Conservation (phyloP, 1,284 basidiomycete genomes). For the Vanrija pseudolonga region DNA sequence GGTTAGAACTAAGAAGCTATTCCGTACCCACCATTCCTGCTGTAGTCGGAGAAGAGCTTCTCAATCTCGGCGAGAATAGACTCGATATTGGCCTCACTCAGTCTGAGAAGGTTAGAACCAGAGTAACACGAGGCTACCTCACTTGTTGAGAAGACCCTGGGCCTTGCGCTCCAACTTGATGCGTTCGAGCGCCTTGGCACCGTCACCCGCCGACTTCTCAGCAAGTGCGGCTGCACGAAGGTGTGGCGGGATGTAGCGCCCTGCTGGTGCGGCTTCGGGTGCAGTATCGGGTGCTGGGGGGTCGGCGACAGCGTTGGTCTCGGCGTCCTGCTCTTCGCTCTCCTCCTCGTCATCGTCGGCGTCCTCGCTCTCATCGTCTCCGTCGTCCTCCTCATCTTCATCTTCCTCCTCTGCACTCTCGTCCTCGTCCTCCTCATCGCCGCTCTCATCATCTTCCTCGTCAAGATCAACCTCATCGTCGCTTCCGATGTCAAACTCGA, state of each 20-base stretch:
- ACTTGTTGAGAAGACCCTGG: conserved; percentile 87
- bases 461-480: conserved; percentile 5
- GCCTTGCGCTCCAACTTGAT: conserved; percentile 70
- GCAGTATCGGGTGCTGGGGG: neutral
- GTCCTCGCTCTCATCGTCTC: conserved; percentile 10
- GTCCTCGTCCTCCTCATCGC: conserved; percentile 12
- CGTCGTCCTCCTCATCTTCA: conserved; percentile 6
- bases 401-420: conserved; percentile 4
- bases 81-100: conserved; percentile 87
- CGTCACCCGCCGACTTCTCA: conserved; percentile 32
- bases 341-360: conserved; percentile 12
- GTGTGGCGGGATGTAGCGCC: conserved; percentile 55
- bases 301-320: conserved; percentile 8
- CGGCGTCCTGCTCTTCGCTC: conserved; percentile 8
- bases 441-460: conserved; percentile 12
- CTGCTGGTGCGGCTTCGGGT: conserved; percentile 18
- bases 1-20: neutral
- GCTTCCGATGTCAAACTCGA: conserved; percentile 2
- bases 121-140: conserved; percentile 15
- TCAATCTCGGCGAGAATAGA: conserved; percentile 75
- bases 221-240: conserved; percentile 49
- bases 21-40: conserved; percentile 67
- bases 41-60: conserved; percentile 69
- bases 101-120: conserved; percentile 52
- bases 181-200: conserved; percentile 55